A percentile compares a stretch with the other conserved stretches of the same genome.
Evolutionary conservation across 345 rosid genomes (phyloP).

Genomic region (Nasturtium officinale): DNA sequence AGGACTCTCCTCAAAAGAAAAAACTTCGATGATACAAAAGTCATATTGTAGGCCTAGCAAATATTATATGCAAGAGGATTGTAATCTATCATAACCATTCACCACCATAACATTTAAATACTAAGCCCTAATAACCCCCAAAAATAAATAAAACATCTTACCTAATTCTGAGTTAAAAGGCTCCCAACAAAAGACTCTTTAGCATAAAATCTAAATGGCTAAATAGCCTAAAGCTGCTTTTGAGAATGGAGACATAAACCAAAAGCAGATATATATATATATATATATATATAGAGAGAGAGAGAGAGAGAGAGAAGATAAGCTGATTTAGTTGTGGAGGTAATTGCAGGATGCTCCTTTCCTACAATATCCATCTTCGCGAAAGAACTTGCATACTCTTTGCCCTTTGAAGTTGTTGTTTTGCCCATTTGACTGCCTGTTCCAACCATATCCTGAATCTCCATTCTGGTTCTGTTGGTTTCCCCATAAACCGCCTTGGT

Average conservation of each 20-base stretch:
- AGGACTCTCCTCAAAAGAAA: not conserved
- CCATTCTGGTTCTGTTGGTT: constrained; percentile 58
- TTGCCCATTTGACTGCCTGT: constrained; percentile 44
- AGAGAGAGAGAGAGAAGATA: constrained; percentile 4
- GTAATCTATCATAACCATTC: constrained; percentile 13
- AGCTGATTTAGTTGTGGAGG: constrained; percentile 50
- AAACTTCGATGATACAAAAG: constrained; percentile 2
- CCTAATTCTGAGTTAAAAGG: constrained; percentile 27
- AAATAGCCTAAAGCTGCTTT: constrained; percentile 16
- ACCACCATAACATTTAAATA: constrained; percentile 13
- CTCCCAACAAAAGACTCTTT: constrained; percentile 21
- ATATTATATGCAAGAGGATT: constrained; percentile 33
- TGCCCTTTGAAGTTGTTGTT: constrained; percentile 58
- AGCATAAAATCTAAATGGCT: constrained; percentile 16
- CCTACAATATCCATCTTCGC: constrained; percentile 67
- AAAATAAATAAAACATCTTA: constrained; percentile 28
- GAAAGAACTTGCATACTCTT: constrained; percentile 49
- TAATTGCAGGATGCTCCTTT: constrained; percentile 78
- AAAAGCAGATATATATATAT: not conserved
- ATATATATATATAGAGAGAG: no score
- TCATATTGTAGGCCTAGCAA: constrained; percentile 32
- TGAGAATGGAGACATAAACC: not conserved
- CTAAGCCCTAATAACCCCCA: constrained; percentile 17
- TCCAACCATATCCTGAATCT: constrained; percentile 64
- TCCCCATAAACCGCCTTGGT: constrained; percentile 54